Percentiles rank a stretch among this genome's conserved stretches.
Conservation (phyloP, 495 filamentous ascomycete genomes). For the Hamigera avellanea region DNA sequence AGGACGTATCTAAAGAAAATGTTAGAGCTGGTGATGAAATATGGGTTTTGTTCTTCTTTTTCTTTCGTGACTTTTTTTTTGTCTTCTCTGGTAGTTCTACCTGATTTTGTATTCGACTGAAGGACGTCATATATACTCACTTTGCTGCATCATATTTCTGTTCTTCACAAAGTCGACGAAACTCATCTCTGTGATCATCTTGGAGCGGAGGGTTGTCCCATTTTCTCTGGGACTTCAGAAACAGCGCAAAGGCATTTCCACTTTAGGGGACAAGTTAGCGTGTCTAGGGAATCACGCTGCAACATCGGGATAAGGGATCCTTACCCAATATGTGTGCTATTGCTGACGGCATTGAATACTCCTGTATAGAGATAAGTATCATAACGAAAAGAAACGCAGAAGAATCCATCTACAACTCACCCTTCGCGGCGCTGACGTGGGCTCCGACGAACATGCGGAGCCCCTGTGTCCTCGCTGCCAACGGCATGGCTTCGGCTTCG, state of each 20-base stretch:
- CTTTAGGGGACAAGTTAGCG: slow-evolving; percentile 24
- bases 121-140: slow-evolving; percentile 22
- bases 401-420: too few species aligned
- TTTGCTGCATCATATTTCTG: slow-evolving; percentile 59
- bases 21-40: slow-evolving; percentile 1
- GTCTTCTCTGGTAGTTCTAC: too few species aligned
- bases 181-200: slow-evolving; percentile 52
- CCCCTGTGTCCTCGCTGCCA: slow-evolving; percentile 55
- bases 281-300: neutral
- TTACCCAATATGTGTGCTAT: slow-evolving; percentile 64
- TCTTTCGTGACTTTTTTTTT: neutral
- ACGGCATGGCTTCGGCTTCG: slow-evolving; percentile 42
- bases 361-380: slow-evolving; percentile 29
- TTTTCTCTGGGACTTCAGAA: slow-evolving; percentile 90
- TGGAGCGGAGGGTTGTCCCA: slow-evolving; percentile 79
- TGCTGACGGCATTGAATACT: slow-evolving; percentile 78
- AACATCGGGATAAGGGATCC: neutral
- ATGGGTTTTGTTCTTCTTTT: neutral
- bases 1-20: slow-evolving; percentile 56
- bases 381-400: too few species aligned
- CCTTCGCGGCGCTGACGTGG: slow-evolving; percentile 82
- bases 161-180: slow-evolving; percentile 51
- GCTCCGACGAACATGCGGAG: slow-evolving; percentile 82
- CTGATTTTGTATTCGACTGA: too few species aligned
- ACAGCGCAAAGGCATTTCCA: slow-evolving; percentile 85